Evolutionary conservation across 257 asterid species (phyloP).

Genomic region (Solanum corneliomulleri): DNA sequence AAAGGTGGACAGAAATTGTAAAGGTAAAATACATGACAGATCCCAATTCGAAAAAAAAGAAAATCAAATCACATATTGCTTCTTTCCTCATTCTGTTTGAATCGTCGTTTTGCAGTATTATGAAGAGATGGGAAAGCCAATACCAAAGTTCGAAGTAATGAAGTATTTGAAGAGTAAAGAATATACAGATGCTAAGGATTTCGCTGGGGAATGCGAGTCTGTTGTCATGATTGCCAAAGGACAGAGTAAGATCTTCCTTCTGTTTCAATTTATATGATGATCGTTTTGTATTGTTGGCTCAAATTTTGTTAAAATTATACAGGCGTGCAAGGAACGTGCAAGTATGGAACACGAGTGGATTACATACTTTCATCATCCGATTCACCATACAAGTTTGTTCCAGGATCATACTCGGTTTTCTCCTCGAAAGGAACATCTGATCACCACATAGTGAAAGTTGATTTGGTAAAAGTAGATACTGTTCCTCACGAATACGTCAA

Average conservation of each 20-base stretch:
- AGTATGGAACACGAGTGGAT: slow-evolving; percentile 88
- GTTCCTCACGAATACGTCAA: slow-evolving; percentile 13
- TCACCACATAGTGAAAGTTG: slow-evolving; percentile 92
- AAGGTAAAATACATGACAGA: slow-evolving; percentile 28
- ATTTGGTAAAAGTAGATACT: slow-evolving; percentile 38
- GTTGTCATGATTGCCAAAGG: slow-evolving; percentile 98
- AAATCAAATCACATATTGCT: neutral
- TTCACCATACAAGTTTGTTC: slow-evolving; percentile 62
- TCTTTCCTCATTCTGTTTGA: neutral
- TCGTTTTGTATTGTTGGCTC: neutral
- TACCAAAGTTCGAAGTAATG: slow-evolving; percentile 78
- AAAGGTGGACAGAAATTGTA: slow-evolving; percentile 86
- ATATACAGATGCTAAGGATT: slow-evolving; percentile 78
- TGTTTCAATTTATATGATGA: neutral
- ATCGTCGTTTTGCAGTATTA: slow-evolving; percentile 41
- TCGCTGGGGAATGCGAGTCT: slow-evolving; percentile 84
- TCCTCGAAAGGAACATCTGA: slow-evolving; percentile 97
- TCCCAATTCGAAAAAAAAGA: neutral
- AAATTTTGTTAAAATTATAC: slow-evolving; percentile 1
- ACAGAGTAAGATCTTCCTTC: slow-evolving; percentile 41
- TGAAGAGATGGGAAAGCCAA: slow-evolving; percentile 88
- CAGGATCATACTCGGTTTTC: slow-evolving; percentile 78
- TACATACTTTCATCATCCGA: slow-evolving; percentile 56
- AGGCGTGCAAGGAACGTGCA: slow-evolving; percentile 97
- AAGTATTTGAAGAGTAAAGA: slow-evolving; percentile 53